These are phyloP conservation scores for Fagus sylvatica DNA, from an alignment of 306 rosid species.

Conservation along the genomic window DNA sequence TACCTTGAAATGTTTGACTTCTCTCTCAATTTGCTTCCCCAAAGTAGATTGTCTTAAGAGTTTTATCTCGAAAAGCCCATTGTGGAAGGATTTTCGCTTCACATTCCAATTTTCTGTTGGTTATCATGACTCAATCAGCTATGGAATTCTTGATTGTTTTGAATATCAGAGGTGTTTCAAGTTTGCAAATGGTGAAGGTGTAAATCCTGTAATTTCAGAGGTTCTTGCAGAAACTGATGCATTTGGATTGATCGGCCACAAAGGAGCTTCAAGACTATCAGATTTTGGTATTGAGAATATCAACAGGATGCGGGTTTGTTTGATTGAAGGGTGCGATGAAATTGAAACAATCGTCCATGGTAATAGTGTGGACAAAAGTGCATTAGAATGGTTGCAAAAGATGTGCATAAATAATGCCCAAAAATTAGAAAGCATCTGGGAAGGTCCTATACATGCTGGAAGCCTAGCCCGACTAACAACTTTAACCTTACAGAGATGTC, in stretches of 20 bases:
- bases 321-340: conserved; percentile 11
- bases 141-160: conserved; percentile 24
- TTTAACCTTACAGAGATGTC: conserved; percentile 22
- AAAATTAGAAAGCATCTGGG: conserved; percentile 9
- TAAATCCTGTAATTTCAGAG: conserved; percentile 10
- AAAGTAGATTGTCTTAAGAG: neutral
- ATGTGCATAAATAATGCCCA: conserved; percentile 20
- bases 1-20: neutral
- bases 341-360: conserved; percentile 1
- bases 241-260: conserved; percentile 25
- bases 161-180: conserved; percentile 27
- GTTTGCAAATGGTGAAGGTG: conserved; percentile 12
- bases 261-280: conserved; percentile 13
- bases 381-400: conserved; percentile 29
- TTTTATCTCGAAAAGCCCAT: conserved; percentile 11
- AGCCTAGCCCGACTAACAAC: conserved; percentile 21
- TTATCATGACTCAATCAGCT: conserved; percentile 13
- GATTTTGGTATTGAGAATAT: conserved; percentile 8
- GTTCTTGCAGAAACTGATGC: conserved; percentile 26
- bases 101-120: conserved; percentile 31
- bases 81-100: neutral
- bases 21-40: conserved; percentile 30
- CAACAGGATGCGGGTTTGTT: conserved; percentile 21
- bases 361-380: neutral
- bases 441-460: conserved; percentile 10